phyloP scores from a whole-genome alignment of 176 grass and related monocot genomes.

The Thinopyrum elongatum region DNA sequence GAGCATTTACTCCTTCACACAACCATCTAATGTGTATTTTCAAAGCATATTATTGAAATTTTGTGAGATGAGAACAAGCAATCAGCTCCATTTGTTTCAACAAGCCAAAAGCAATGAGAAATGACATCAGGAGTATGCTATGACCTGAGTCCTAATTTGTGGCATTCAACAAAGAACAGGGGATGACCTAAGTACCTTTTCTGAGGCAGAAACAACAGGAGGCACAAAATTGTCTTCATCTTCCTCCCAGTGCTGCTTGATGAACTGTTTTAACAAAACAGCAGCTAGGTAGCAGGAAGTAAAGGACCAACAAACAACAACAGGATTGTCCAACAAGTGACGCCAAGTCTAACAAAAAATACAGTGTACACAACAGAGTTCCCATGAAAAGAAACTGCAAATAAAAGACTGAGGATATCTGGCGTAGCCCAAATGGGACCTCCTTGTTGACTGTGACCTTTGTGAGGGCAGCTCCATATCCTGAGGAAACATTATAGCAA shows the following conservation, averaged over 20 bases:
- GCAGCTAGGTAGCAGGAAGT: conserved; percentile 73
- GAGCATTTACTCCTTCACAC: neutral
- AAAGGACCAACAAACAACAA: conserved; percentile 44
- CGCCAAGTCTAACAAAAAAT: neutral
- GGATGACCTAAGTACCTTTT: conserved; percentile 58
- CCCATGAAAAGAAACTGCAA: neutral
- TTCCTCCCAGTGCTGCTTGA: conserved; percentile 94
- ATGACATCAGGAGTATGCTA: neutral
- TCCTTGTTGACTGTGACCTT: conserved; percentile 86
- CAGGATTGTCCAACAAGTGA: neutral
- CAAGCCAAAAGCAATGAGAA: neutral
- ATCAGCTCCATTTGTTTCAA: neutral
- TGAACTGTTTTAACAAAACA: conserved; percentile 95
- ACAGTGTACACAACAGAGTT: neutral
- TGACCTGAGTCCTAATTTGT: neutral
- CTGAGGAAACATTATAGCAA: conserved; percentile 38
- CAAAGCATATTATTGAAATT: neutral
- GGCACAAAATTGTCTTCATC: conserved; percentile 89
- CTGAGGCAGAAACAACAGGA: conserved; percentile 67
- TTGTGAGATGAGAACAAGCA: conserved; percentile 9
- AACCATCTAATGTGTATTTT: neutral
- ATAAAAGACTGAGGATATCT: conserved; percentile 74
- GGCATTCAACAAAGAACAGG: neutral
- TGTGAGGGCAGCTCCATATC: conserved; percentile 89
- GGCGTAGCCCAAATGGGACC: conserved; percentile 76